These are phyloP conservation scores for Coniochaeta pulveracea DNA, from an alignment of 2,329 filamentous ascomycete genomes.

Conservation along the genomic window DNA sequence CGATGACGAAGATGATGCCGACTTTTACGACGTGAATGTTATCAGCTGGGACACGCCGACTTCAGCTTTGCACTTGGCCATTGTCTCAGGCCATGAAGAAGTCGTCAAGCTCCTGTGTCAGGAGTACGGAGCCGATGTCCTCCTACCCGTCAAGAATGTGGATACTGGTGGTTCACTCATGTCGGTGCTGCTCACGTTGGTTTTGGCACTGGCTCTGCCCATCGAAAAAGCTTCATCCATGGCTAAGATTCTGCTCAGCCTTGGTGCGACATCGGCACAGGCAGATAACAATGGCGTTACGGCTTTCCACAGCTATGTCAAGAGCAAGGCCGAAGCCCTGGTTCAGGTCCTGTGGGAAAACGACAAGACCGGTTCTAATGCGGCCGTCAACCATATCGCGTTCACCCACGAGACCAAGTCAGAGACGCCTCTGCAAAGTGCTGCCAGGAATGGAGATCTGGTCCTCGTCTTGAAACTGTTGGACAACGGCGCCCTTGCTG, in stretches of 20 bases:
- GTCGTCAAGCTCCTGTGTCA: constrained; percentile 57
- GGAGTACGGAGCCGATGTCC: constrained; percentile 65
- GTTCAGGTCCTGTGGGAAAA: constrained; percentile 38
- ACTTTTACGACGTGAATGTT: constrained; percentile 69
- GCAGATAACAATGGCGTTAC: constrained; percentile 56
- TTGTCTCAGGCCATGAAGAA: constrained; percentile 58
- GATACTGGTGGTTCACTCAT: constrained; percentile 34
- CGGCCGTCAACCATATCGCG: constrained; percentile 55
- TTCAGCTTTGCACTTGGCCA: constrained; percentile 69
- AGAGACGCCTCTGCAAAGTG: constrained; percentile 34
- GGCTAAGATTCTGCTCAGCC: constrained; percentile 49
- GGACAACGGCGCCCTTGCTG: constrained; percentile 45
- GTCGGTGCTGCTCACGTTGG: constrained; percentile 56
- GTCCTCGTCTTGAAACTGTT: constrained; percentile 49
- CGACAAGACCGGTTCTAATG: constrained; percentile 49
- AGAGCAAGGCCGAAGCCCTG: constrained; percentile 33
- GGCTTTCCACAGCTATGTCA: constrained; percentile 53
- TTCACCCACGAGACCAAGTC: constrained; percentile 24
- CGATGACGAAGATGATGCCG: constrained; percentile 55
- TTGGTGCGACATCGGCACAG: constrained; percentile 65
- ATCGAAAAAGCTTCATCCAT: constrained; percentile 53
- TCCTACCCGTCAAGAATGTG: constrained; percentile 61
- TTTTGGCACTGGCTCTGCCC: constrained; percentile 55
- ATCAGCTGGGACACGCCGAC: constrained; percentile 69
- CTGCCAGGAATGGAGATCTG: constrained; percentile 41